These are phyloP conservation scores for Penicillium sp. DNA, from an alignment of 2,329 filamentous ascomycete species.

Conservation along the genomic window DNA sequence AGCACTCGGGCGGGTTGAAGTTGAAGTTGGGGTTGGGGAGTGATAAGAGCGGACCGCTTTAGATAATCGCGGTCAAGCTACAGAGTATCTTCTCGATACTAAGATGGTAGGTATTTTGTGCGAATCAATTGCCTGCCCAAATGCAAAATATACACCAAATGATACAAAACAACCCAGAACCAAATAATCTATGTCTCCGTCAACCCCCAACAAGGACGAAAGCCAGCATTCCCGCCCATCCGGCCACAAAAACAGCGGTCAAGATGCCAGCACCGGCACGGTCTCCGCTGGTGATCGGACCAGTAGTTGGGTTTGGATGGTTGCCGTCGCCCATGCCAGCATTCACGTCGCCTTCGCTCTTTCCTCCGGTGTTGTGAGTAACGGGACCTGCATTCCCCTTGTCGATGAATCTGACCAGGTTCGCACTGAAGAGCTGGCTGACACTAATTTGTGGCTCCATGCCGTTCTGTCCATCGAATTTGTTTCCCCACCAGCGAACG, in stretches of 20 bases:
- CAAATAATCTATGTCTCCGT: not conserved
- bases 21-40: conserved; percentile 1
- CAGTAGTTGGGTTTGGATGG: conserved; percentile 2
- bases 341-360: conserved; percentile 34
- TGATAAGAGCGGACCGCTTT: conserved; percentile 15
- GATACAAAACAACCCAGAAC: not conserved
- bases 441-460: conserved; percentile 9
- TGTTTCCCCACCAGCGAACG: conserved; percentile 6
- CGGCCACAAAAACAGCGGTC: conserved; percentile 29
- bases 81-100: too few relatives aligned
- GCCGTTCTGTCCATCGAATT: conserved; percentile 3
- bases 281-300: conserved; percentile 30
- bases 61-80: too few relatives aligned
- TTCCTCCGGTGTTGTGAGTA: conserved; percentile 51
- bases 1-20: not conserved
- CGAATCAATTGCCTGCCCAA: too few relatives aligned
- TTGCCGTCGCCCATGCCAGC: conserved; percentile 25
- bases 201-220: conserved; percentile 29
- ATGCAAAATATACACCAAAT: too few relatives aligned
- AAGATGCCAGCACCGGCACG: conserved; percentile 37
- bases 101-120: too few relatives aligned
- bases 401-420: conserved; percentile 9
- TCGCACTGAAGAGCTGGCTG: conserved; percentile 9
- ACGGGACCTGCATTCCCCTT: conserved; percentile 24
- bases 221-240: conserved; percentile 27